Percentiles rank a stretch among this genome's conserved stretches.
These are phyloP conservation scores for Oryza longistaminata DNA, from an alignment of 176 grass and related monocot genomes.

Conservation along the genomic window DNA sequence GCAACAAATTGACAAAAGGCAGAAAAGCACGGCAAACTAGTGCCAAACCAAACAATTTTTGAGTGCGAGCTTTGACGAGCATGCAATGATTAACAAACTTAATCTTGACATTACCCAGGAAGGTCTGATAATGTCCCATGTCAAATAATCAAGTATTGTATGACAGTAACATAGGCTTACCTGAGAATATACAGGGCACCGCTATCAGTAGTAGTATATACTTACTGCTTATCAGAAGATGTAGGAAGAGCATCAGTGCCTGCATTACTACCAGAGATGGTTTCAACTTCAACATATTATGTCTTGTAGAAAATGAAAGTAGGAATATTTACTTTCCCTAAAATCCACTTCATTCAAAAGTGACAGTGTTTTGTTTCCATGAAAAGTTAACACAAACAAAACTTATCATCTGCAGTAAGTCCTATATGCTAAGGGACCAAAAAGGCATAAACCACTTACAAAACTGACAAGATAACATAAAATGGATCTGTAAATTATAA, in stretches of 20 bases:
- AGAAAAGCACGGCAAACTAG: too few species aligned
- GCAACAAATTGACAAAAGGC: neutral
- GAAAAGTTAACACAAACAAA: neutral
- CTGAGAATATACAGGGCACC: neutral
- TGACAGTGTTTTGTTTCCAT: neutral
- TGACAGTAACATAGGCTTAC: neutral
- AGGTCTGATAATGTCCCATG: neutral
- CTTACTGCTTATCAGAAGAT: neutral
- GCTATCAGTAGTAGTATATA: neutral
- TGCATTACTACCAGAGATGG: neutral
- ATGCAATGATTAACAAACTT: neutral
- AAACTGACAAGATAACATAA: neutral
- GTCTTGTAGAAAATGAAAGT: neutral
- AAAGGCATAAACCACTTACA: neutral
- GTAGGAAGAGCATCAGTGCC: neutral
- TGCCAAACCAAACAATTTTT: neutral
- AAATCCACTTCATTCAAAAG: conserved; percentile 1
- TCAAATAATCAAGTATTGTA: neutral
- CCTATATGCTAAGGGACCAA: neutral
- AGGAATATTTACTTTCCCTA: neutral
- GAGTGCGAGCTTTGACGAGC: neutral
- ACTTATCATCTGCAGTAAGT: neutral
- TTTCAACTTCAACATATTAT: neutral
- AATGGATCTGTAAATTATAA: neutral
- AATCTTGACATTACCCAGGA: neutral